Conservation (phyloP, 2,329 filamentous ascomycete species). For the Hypoxylon sp. region DNA sequence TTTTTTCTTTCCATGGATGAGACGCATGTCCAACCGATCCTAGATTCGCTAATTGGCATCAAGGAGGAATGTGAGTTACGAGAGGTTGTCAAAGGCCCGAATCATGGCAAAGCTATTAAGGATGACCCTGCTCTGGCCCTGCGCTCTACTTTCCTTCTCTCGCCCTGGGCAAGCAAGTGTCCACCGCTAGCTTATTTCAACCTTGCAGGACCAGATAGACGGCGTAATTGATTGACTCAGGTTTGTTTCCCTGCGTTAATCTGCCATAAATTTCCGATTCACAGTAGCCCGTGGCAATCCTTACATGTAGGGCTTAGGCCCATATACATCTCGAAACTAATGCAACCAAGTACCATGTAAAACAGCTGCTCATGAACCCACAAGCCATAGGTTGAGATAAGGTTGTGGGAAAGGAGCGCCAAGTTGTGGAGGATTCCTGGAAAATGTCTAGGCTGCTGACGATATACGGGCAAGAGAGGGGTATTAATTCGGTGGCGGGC, state of each 20-base stretch:
- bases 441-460: not conserved
- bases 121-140: not conserved
- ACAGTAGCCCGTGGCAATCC: not conserved
- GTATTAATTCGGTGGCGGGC: not conserved
- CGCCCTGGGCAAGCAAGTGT: not conserved
- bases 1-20: not conserved
- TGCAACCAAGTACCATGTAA: not conserved
- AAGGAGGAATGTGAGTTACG: not conserved
- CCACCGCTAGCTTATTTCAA: not conserved
- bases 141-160: not conserved
- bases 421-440: slow-evolving; percentile 2
- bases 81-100: not conserved
- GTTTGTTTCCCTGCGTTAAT: not conserved
- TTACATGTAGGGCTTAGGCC: not conserved
- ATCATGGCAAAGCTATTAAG: not conserved
- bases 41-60: slow-evolving; percentile 3
- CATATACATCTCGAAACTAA: not conserved
- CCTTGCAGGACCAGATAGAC: not conserved
- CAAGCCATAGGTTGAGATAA: not conserved
- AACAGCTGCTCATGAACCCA: not conserved
- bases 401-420: not conserved
- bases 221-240: not conserved
- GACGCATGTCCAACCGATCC: slow-evolving; percentile 1
- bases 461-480: not conserved
- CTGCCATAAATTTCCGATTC: not conserved